These are phyloP conservation scores for Rhexocercosporidium sp. DNA, from an alignment of 2,329 filamentous ascomycete species.

Conservation along the genomic window DNA sequence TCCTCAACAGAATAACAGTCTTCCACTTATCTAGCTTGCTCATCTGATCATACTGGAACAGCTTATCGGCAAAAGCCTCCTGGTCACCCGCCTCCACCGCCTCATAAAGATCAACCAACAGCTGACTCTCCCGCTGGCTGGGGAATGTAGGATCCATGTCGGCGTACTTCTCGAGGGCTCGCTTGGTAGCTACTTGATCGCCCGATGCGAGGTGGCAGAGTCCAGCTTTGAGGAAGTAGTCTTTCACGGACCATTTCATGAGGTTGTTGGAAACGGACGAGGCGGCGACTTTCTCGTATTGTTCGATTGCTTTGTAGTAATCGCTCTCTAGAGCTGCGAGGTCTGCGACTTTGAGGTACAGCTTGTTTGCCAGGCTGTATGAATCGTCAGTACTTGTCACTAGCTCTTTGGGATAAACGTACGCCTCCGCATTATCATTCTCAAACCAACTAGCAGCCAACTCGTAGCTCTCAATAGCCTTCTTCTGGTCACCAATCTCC, in stretches of 20 bases:
- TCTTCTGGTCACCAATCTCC: conserved; percentile 77
- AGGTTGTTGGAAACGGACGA: conserved; percentile 85
- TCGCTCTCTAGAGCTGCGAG: conserved; percentile 81
- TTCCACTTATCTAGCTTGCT: conserved; percentile 98
- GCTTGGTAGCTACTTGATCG: conserved; percentile 78
- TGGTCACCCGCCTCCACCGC: conserved; percentile 79
- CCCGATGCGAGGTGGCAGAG: conserved; percentile 80
- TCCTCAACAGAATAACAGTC: conserved; percentile 79
- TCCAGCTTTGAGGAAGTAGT: conserved; percentile 92
- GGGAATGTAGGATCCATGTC: conserved; percentile 80
- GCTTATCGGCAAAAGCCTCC: conserved; percentile 82
- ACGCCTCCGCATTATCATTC: conserved; percentile 82
- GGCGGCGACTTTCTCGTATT: conserved; percentile 83
- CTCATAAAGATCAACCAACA: conserved; percentile 77
- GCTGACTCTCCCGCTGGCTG: conserved; percentile 78
- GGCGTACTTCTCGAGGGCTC: conserved; percentile 81
- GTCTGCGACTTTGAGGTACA: conserved; percentile 91
- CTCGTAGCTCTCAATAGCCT: conserved; percentile 83
- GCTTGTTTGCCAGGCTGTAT: conserved; percentile 83
- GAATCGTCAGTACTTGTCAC: conserved; percentile 6
- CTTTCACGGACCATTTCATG: conserved; percentile 93
- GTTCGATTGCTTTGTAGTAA: conserved; percentile 81
- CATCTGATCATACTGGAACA: conserved; percentile 90
- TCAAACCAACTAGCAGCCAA: conserved; percentile 89
- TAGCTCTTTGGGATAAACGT: conserved; percentile 45